Evolutionary conservation across 2,329 filamentous ascomycete species (phyloP).

Genomic region (Berkeleyomyces rouxiae): DNA sequence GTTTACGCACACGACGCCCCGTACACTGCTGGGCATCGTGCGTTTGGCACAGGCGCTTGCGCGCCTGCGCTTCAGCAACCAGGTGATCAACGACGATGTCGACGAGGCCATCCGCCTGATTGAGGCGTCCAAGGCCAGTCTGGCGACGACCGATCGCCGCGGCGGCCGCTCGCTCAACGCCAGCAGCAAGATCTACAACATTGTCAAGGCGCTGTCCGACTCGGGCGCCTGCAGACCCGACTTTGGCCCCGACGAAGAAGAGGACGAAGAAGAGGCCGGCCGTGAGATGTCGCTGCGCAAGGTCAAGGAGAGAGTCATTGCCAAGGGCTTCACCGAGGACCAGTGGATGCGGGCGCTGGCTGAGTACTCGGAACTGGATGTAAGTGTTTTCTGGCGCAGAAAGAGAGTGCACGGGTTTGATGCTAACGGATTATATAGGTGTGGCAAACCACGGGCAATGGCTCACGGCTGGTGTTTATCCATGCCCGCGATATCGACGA

Average conservation of each 20-base stretch:
- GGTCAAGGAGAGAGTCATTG: conserved; percentile 79
- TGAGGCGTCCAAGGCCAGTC: conserved; percentile 82
- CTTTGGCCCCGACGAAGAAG: conserved; percentile 54
- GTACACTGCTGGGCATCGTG: conserved; percentile 82
- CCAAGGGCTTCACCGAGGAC: conserved; percentile 91
- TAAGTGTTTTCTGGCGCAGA: conserved; percentile 36
- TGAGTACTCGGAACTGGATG: conserved; percentile 76
- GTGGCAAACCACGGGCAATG: conserved; percentile 61
- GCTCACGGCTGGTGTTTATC: conserved; percentile 55
- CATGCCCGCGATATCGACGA: conserved; percentile 35
- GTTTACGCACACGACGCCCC: conserved; percentile 84
- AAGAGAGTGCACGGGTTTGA: neutral
- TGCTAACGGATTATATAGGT: conserved; percentile 39
- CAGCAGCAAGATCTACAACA: conserved; percentile 82
- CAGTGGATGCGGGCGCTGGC: conserved; percentile 76
- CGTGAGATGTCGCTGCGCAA: conserved; percentile 70
- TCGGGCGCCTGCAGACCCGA: conserved; percentile 70
- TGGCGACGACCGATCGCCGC: conserved; percentile 45
- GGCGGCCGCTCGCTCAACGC: conserved; percentile 61
- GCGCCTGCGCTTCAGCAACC: conserved; percentile 70
- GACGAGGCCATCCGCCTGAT: conserved; percentile 85
- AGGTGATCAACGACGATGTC: conserved; percentile 80
- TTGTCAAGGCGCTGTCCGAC: conserved; percentile 77
- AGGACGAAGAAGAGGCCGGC: conserved; percentile 35
- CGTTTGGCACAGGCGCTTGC: conserved; percentile 89